Conservation (phyloP, 176 grass and related monocot species). For the Hyparrhenia diplandra region DNA sequence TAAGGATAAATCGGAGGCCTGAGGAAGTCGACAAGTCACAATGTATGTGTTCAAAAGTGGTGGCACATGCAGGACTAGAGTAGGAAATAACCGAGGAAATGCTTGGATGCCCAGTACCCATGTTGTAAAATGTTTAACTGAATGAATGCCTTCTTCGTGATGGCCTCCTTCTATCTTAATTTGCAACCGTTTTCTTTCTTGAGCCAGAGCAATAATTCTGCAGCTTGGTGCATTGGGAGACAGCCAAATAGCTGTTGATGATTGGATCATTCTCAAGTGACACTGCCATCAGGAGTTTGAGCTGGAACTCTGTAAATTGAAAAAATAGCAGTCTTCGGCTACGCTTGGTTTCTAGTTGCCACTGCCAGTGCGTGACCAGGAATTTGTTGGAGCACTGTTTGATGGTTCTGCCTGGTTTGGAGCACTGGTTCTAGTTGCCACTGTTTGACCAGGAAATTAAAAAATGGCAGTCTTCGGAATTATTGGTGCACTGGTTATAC, state of each 20-base stretch:
- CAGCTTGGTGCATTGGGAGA: background rate
- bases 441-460: too few relatives aligned
- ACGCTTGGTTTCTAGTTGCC: background rate
- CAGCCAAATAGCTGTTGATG: background rate
- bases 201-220: background rate
- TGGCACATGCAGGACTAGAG: background rate
- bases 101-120: background rate
- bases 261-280: background rate
- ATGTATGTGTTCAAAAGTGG: constrained; percentile 5
- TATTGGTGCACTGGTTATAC: too few relatives aligned
- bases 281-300: background rate
- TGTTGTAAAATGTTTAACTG: constrained; percentile 10
- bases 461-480: too few relatives aligned
- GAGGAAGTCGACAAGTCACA: background rate
- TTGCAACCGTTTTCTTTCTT: background rate
- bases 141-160: background rate
- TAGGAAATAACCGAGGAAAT: background rate
- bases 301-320: background rate
- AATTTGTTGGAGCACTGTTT: background rate
- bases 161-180: background rate
- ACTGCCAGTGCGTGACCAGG: background rate
- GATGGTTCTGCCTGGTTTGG: background rate
- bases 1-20: constrained; percentile 6
- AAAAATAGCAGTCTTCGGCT: background rate
- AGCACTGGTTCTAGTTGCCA: too few relatives aligned